Percentiles rank a stretch among this genome's conserved stretches.
Evolutionary conservation across 192 early-diverging fungal species (phyloP).

Genomic region (Backusella sp.): DNA sequence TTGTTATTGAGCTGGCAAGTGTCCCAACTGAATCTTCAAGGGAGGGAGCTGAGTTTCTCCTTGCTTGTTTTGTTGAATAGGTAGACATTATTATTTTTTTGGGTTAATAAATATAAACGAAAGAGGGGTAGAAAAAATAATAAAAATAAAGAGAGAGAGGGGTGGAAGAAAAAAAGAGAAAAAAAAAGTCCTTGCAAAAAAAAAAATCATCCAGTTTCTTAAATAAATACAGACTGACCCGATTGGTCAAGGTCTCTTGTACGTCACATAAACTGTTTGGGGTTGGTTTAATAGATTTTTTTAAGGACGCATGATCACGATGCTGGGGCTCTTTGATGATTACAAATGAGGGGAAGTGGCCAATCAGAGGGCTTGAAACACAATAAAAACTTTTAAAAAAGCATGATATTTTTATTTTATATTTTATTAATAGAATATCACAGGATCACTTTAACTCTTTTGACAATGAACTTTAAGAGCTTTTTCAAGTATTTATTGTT

Average conservation of each 20-base stretch:
- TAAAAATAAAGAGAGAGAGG: not conserved
- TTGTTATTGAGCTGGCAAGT: conserved; percentile 3
- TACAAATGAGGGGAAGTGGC: not conserved
- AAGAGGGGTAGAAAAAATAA: not conserved
- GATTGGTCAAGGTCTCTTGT: not conserved
- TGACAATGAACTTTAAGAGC: not conserved
- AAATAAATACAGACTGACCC: not conserved
- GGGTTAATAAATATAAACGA: not conserved
- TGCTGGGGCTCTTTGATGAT: not conserved
- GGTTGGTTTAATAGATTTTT: not conserved
- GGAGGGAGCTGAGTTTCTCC: conserved; percentile 18
- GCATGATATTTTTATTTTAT: not conserved
- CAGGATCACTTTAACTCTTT: not conserved
- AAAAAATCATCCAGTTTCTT: not conserved
- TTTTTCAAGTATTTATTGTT: not conserved
- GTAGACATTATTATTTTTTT: not conserved
- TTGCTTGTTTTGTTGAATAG: not conserved
- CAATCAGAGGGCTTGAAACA: not conserved
- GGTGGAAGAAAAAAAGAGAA: not conserved
- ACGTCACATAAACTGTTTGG: not conserved
- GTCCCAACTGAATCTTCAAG: conserved; percentile 15
- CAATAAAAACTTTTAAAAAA: not conserved
- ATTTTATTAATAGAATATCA: not conserved
- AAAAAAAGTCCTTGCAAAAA: not conserved
- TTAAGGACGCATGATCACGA: not conserved